Evolutionary conservation across 2,329 filamentous ascomycete species (phyloP).

Genomic region (Lizonia empirigonia): DNA sequence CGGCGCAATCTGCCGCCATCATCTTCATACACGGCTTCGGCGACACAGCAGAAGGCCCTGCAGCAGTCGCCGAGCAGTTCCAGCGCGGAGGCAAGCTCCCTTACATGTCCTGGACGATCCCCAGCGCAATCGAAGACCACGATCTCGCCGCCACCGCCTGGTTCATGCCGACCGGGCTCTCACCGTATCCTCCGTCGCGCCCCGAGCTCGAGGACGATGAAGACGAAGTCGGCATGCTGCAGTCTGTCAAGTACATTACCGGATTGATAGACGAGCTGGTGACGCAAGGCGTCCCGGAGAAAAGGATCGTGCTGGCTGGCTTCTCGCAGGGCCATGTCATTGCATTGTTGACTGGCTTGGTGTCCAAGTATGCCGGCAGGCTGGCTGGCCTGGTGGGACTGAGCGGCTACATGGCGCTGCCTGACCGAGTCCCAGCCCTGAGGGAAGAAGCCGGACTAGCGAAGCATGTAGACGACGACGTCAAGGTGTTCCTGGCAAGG

Average conservation of each 20-base stretch:
- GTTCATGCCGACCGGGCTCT: constrained; percentile 52
- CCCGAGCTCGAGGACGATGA: constrained; percentile 54
- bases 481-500: constrained; percentile 55
- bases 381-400: constrained; percentile 52
- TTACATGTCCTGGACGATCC: constrained; percentile 57
- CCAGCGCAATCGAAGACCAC: constrained; percentile 56
- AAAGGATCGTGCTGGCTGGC: constrained; percentile 55
- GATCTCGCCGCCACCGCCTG: constrained; percentile 55
- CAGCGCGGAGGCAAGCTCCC: constrained; percentile 56
- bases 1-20: constrained; percentile 50
- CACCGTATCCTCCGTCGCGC: constrained; percentile 48
- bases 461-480: constrained; percentile 40
- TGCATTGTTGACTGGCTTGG: constrained; percentile 51
- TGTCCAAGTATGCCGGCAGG: constrained; percentile 49
- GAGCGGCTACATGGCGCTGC: constrained; percentile 56
- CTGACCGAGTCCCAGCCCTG: constrained; percentile 47
- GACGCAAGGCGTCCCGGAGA: constrained; percentile 48
- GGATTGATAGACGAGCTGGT: constrained; percentile 52
- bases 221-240: constrained; percentile 53
- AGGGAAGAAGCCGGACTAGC: constrained; percentile 47
- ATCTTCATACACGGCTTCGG: constrained; percentile 56
- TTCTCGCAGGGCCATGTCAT: constrained; percentile 58
- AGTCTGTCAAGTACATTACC: constrained; percentile 50
- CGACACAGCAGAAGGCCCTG: constrained; percentile 53
- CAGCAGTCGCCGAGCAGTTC: constrained; percentile 55